Percentiles rank a stretch among this genome's conserved stretches.
Evolutionary conservation across 805 yeast genomes (phyloP).

Genomic region (Brettanomyces bruxellensis): DNA sequence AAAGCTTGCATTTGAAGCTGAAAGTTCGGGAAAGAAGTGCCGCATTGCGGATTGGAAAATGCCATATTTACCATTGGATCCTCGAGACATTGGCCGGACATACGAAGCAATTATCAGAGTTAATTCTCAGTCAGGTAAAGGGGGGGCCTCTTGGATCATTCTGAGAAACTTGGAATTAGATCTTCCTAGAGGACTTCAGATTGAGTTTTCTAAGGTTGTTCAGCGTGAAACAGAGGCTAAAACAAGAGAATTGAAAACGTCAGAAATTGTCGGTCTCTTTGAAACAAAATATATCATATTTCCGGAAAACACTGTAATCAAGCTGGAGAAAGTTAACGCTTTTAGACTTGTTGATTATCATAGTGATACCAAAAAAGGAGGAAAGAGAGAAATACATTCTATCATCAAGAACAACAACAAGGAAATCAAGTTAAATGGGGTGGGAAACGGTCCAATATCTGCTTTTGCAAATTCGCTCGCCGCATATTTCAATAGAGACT

Average conservation of each 20-base stretch:
- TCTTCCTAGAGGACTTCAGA: slow-evolving; percentile 73
- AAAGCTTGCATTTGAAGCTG: slow-evolving; percentile 14
- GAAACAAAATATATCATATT: slow-evolving; percentile 45
- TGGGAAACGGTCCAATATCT: slow-evolving; percentile 79
- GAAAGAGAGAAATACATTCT: slow-evolving; percentile 39
- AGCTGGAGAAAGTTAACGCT: slow-evolving; percentile 9
- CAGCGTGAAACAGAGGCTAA: slow-evolving; percentile 59
- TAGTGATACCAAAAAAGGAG: slow-evolving; percentile 21
- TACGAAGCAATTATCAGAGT: slow-evolving; percentile 88
- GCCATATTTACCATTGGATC: slow-evolving; percentile 81
- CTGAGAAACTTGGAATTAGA: slow-evolving; percentile 68
- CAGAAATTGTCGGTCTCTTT: slow-evolving; percentile 59
- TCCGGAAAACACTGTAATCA: slow-evolving; percentile 8
- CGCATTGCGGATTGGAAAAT: slow-evolving; percentile 42
- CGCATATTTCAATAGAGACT: slow-evolving; percentile 33
- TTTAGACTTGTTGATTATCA: slow-evolving; percentile 19
- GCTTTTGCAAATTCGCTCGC: slow-evolving; percentile 59
- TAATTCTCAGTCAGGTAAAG: slow-evolving; percentile 82
- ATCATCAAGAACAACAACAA: slow-evolving; percentile 33
- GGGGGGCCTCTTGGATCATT: slow-evolving; percentile 86
- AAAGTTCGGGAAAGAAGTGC: slow-evolving; percentile 19
- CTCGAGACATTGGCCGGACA: slow-evolving; percentile 78
- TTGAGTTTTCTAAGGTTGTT: slow-evolving; percentile 63
- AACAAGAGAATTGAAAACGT: slow-evolving; percentile 62
- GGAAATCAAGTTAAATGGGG: slow-evolving; percentile 36